phyloP scores from a whole-genome alignment of 2,329 filamentous ascomycete genomes.

The Aspergillus sp. region DNA sequence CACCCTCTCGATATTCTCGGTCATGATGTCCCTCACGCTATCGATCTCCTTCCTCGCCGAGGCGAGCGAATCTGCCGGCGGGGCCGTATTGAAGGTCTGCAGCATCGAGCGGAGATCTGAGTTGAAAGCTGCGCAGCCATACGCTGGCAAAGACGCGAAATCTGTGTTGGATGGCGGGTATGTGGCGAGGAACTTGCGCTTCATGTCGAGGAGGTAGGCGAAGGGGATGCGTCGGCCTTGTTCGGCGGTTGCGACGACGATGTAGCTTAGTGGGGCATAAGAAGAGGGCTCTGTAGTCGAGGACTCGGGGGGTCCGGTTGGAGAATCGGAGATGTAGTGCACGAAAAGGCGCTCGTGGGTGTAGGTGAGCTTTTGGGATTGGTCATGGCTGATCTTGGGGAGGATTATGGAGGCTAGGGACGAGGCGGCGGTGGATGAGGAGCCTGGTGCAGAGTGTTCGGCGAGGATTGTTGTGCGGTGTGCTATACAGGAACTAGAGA shows the following conservation, averaged over 20 bases:
- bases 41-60: constrained; percentile 90
- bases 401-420: constrained; percentile 91
- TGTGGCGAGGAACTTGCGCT: constrained; percentile 76
- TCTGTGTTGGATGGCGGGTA: constrained; percentile 68
- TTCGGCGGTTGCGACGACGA: constrained; percentile 79
- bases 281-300: constrained; percentile 50
- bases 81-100: constrained; percentile 78
- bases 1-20: constrained; percentile 87
- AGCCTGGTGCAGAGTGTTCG: constrained; percentile 86
- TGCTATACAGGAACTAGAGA: constrained; percentile 82
- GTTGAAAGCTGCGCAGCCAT: constrained; percentile 89
- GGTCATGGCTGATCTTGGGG: constrained; percentile 82
- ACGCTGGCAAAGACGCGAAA: constrained; percentile 77
- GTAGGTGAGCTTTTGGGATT: constrained; percentile 87
- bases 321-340: constrained; percentile 88
- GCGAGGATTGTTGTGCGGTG: constrained; percentile 89
- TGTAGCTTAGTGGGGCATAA: constrained; percentile 82
- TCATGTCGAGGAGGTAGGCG: constrained; percentile 86
- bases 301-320: constrained; percentile 52
- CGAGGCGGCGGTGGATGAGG: constrained; percentile 79
- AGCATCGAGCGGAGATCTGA: constrained; percentile 72
- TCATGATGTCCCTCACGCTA: constrained; percentile 90
- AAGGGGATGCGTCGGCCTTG: constrained; percentile 89
- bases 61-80: constrained; percentile 74
- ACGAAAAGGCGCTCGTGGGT: constrained; percentile 90